Evolutionary conservation across 108 stramenopile species (phyloP), one percentile per base, ranked within the genome.

Genomic region (Chaetoceros muelleri): DNA sequence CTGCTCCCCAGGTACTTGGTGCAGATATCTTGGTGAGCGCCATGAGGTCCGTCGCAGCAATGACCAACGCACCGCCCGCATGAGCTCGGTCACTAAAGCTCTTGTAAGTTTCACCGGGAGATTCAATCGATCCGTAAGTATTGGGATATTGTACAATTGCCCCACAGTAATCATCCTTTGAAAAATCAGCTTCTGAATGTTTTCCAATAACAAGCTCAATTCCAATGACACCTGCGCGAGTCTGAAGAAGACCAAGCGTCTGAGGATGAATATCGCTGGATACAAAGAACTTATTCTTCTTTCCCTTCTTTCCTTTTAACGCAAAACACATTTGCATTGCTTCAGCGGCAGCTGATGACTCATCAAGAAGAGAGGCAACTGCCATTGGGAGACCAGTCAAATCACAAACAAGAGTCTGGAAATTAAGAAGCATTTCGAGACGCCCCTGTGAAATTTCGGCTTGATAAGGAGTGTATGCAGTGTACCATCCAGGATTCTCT

Each of bases 401-500:
- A 70, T 98, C 97, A n/a, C 88, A 78, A 30, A 96, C 94, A 31
- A 99, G 61, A 2, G 99, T 99, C 71, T 99, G 99, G 68, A 97
- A 99, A 67, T 99, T 99, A 24, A 99, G 82, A 30, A 99, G 76
- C 81, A 96, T 96, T 79, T 98, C 94, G 13, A 99, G 74, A 26
- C 99, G 92, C 19, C 99, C 99, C 79, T 99, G 99, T 0, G 95
- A 88, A 60, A 99, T 99, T 70, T 99, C 99, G 0, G 99, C 97
- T 72, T 99, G 99, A 70, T 99, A 99, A 21, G 99, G 99, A 16
- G 96, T 99, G 78, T 98, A 98, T 25, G 95, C 85, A 3, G 98
- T 98, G 78, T 98, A 95, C 98, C 98, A 99, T 0, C 96, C 98
- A 0, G 99, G 97, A 75, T 99, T 99, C 75, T 99, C 99, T 46